Percentiles rank a stretch among this genome's conserved stretches.
phyloP scores from a whole-genome alignment of 192 early-diverging fungal species.

The Coemansia sp. region DNA sequence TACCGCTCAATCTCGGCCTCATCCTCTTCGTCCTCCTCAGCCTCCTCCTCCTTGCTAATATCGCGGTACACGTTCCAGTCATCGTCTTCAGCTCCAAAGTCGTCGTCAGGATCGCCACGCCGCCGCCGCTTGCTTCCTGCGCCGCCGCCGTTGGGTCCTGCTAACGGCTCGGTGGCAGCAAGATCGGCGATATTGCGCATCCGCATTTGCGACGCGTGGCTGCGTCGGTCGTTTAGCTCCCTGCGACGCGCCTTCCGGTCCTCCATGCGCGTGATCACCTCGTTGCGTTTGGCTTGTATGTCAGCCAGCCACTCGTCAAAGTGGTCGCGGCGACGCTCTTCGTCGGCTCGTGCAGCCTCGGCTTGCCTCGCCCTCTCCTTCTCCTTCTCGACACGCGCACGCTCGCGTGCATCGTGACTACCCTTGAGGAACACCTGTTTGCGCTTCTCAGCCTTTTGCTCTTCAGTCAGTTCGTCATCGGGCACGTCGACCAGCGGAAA shows the following conservation, averaged over 20 bases:
- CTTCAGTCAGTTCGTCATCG: conserved; percentile 76
- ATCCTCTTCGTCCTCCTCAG: conserved; percentile 79
- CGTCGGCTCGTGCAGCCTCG: conserved; percentile 66
- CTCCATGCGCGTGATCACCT: conserved; percentile 68
- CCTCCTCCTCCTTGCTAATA: conserved; percentile 81
- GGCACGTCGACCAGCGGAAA: conserved; percentile 76
- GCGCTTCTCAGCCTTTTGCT: conserved; percentile 79
- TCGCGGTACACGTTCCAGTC: conserved; percentile 92
- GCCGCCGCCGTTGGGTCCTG: not conserved
- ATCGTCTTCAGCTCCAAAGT: conserved; percentile 89
- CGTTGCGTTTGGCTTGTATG: conserved; percentile 59
- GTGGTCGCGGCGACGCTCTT: conserved; percentile 64
- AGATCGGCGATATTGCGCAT: conserved; percentile 85
- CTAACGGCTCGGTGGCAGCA: conserved; percentile 54
- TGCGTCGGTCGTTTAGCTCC: conserved; percentile 82
- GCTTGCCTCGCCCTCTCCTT: conserved; percentile 53
- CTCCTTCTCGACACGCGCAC: conserved; percentile 71
- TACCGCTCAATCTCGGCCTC: conserved; percentile 63
- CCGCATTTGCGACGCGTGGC: conserved; percentile 78
- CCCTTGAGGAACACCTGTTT: conserved; percentile 79
- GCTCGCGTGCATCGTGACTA: conserved; percentile 70
- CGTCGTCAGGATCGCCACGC: conserved; percentile 66
- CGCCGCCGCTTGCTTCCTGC: conserved; percentile 34
- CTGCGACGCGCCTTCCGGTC: conserved; percentile 62
- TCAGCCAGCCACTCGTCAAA: conserved; percentile 73